A percentile compares a stretch with the other conserved stretches of the same genome.
Evolutionary conservation across 371 early-diverging fungal species (phyloP).

Genomic region (Mucor racemosus): DNA sequence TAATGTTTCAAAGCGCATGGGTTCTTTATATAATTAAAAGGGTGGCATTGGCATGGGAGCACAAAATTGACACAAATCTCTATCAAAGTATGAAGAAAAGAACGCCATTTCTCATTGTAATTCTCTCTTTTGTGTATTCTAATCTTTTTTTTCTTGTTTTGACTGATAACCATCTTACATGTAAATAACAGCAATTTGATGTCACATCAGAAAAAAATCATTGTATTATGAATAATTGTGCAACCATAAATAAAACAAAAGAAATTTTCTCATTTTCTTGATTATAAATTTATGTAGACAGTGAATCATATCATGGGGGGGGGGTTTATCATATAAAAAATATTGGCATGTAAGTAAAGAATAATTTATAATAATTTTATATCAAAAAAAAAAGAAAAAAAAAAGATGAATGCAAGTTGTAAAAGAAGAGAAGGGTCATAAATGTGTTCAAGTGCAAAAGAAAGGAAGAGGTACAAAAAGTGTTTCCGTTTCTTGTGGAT

Average conservation of each 20-base stretch:
- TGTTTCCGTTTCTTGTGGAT: too few species aligned
- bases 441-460: not conserved
- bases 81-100: not conserved
- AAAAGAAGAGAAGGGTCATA: not conserved
- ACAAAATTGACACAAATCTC: not conserved
- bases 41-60: not conserved
- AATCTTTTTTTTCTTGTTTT: not conserved
- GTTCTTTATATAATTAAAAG: not conserved
- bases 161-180: not conserved
- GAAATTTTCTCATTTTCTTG: not conserved
- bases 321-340: too few species aligned
- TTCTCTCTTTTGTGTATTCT: not conserved
- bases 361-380: not conserved
- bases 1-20: slow-evolving; percentile 4
- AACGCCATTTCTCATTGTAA: not conserved
- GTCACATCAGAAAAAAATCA: not conserved
- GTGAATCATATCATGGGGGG: too few species aligned
- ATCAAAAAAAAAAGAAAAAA: not conserved
- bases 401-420: not conserved
- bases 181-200: too few species aligned
- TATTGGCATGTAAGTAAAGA: not conserved
- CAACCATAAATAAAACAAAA: slow-evolving; percentile 1
- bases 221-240: slow-evolving; percentile 6
- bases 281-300: too few species aligned
- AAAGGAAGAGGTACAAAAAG: too few species aligned